Percentiles rank a stretch among this genome's conserved stretches.
Evolutionary conservation across 257 asterid genomes (phyloP).

Genomic region (Solanum boliviense): DNA sequence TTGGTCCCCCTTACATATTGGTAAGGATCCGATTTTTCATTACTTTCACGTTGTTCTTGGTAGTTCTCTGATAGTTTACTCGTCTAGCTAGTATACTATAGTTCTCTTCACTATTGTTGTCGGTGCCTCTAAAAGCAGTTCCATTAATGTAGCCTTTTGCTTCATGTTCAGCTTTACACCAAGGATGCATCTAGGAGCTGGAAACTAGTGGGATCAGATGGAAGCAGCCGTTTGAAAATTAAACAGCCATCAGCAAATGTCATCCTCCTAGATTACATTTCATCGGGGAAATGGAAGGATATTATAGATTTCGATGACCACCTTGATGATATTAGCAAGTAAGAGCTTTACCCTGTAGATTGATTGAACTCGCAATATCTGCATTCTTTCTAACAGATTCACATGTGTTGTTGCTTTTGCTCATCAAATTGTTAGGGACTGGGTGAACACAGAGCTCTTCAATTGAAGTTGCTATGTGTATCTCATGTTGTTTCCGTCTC

Average conservation of each 20-base stretch:
- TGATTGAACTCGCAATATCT: not conserved
- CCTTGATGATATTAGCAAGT: slow-evolving; percentile 90
- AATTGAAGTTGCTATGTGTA: slow-evolving; percentile 12
- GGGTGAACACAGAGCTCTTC: slow-evolving; percentile 62
- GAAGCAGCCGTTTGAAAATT: slow-evolving; percentile 29
- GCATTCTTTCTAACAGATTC: not conserved
- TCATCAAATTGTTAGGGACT: slow-evolving; percentile 35
- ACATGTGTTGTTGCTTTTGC: not conserved
- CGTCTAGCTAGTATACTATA: not conserved
- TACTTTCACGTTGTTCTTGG: not conserved
- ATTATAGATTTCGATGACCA: slow-evolving; percentile 82
- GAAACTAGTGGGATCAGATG: slow-evolving; percentile 64
- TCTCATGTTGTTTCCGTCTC: not conserved
- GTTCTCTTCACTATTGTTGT: not conserved
- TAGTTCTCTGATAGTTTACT: not conserved
- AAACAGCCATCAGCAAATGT: slow-evolving; percentile 78
- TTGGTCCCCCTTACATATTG: not conserved
- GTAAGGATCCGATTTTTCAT: not conserved
- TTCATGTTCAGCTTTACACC: slow-evolving; percentile 42
- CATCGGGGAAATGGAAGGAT: slow-evolving; percentile 82
- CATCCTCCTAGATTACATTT: slow-evolving; percentile 70
- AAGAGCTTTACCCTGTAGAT: slow-evolving; percentile 7
- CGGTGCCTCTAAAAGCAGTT: not conserved
- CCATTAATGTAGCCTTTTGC: not conserved
- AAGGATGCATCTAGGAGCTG: slow-evolving; percentile 82